phyloP scores from a whole-genome alignment of 257 asterid genomes.

The Solanum arcanum region DNA sequence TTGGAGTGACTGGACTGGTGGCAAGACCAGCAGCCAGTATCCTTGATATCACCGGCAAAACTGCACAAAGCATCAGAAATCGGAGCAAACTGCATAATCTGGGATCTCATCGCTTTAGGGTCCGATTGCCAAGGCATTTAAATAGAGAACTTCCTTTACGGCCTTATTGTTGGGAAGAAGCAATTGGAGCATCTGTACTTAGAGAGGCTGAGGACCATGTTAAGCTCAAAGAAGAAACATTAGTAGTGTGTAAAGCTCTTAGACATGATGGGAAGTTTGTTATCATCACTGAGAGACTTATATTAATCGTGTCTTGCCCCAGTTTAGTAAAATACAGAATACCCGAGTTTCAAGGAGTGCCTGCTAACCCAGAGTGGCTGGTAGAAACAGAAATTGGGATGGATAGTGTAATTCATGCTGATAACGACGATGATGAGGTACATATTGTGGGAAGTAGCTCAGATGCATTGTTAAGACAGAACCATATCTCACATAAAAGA shows the following conservation, averaged over 20 bases:
- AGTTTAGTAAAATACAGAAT: conserved; percentile 42
- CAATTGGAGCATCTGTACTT: conserved; percentile 68
- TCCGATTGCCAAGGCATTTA: conserved; percentile 85
- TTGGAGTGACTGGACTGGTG: conserved; percentile 89
- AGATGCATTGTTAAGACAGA: conserved; percentile 38
- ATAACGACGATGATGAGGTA: conserved; percentile 45
- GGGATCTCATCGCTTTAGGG: conserved; percentile 49
- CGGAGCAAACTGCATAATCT: conserved; percentile 67
- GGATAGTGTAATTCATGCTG: conserved; percentile 76
- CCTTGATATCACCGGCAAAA: conserved; percentile 93
- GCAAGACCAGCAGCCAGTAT: conserved; percentile 98
- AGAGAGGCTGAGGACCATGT: conserved; percentile 30
- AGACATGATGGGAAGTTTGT: conserved; percentile 49
- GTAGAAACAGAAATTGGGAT: conserved; percentile 48
- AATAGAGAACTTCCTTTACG: conserved; percentile 49
- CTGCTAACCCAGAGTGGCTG: conserved; percentile 65
- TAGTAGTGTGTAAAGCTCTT: conserved; percentile 66
- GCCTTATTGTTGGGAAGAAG: conserved; percentile 96
- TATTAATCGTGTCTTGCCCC: conserved; percentile 66
- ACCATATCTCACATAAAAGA: conserved; percentile 31
- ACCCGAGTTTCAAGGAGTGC: conserved; percentile 67
- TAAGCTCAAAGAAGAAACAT: conserved; percentile 41
- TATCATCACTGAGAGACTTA: conserved; percentile 44
- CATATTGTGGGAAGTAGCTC: conserved; percentile 80
- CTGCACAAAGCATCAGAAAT: conserved; percentile 94